phyloP scores from a whole-genome alignment of 2,329 filamentous ascomycete genomes.

The Aspergillus flavus region DNA sequence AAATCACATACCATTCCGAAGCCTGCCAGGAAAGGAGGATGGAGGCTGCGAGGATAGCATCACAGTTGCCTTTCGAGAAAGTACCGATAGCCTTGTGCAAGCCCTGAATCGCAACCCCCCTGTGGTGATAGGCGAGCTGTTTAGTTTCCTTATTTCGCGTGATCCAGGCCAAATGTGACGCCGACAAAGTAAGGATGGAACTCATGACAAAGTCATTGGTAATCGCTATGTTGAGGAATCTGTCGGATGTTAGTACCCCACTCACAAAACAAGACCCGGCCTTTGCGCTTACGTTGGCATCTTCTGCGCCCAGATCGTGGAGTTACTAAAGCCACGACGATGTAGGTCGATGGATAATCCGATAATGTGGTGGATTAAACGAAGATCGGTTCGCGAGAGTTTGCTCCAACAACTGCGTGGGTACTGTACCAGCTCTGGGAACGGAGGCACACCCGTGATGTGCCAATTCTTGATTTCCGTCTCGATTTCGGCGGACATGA shows the following conservation, averaged over 20 bases:
- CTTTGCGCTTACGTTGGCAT: constrained; percentile 76
- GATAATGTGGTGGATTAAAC: constrained; percentile 88
- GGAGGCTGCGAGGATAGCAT: constrained; percentile 88
- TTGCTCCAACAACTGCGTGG: constrained; percentile 72
- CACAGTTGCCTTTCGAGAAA: constrained; percentile 84
- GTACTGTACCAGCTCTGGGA: constrained; percentile 76
- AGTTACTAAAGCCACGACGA: constrained; percentile 73
- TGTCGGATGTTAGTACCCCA: constrained; percentile 36
- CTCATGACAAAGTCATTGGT: constrained; percentile 91
- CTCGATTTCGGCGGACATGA: constrained; percentile 87
- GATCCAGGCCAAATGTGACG: constrained; percentile 87
- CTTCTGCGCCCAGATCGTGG: constrained; percentile 90
- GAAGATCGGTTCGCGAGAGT: constrained; percentile 76
- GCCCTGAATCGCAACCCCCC: constrained; percentile 81
- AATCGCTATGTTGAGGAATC: constrained; percentile 79
- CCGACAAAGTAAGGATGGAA: constrained; percentile 88
- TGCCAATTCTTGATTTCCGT: constrained; percentile 80
- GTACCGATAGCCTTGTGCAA: constrained; percentile 82
- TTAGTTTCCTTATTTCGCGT: constrained; percentile 82
- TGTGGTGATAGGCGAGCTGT: constrained; percentile 87
- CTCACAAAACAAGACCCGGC: not conserved
- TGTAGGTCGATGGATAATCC: constrained; percentile 82
- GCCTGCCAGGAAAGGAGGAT: constrained; percentile 94
- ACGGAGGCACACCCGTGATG: constrained; percentile 80
- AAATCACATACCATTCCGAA: constrained; percentile 78